Base-by-base conservation (phyloP, 257 asterid species). In the Gynochthodes officinalis region DNA sequence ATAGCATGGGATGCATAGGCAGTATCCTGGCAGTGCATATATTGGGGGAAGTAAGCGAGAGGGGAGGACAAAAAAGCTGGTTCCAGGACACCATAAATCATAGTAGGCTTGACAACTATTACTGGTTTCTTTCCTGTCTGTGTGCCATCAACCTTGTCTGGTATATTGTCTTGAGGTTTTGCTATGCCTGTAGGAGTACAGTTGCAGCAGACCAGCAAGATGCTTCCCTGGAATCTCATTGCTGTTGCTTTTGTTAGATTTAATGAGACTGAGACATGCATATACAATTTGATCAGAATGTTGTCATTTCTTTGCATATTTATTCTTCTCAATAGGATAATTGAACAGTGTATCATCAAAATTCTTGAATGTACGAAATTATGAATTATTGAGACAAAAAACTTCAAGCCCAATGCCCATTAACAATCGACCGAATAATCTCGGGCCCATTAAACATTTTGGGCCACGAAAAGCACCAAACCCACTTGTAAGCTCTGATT, bases 31-130 rank as follows among this genome's bases (percentile, higher is more conserved):
- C 48, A 43, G 77, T 64, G 53, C 39, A 57, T 30, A 8, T 77
- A 16, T 71, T 70, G 49, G 76, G 69, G 18, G 52, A 72, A 61
- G 23, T 67, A 35, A 79, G 44, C 23, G 49, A 71, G 40, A 66
- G 62, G 5, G 79, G 70, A 53, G 79, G 73, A 48, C 50, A 61
- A 33, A 59, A 64, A 15, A 52, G 81, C 52, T 80, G 84, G 81
- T 80, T 80, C 16, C 73, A 76, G 66, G 78, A 50, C 9, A 72
- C 65, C 8, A 5, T 76, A 50, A 80, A 76, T 14, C 73, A 70
- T 49, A 76, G 81, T 64, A 72, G 81, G 65, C 57, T 80, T 27
- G 84, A 80, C 49, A 76, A 73, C 48, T 80, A 80, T 55, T 80
- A 61, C 72, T 80, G 78, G 81, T 64, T 54, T 55, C 67, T 80